These are phyloP conservation scores for Neonectria ditissima DNA, from an alignment of 2,329 filamentous ascomycete genomes.

Conservation along the genomic window DNA sequence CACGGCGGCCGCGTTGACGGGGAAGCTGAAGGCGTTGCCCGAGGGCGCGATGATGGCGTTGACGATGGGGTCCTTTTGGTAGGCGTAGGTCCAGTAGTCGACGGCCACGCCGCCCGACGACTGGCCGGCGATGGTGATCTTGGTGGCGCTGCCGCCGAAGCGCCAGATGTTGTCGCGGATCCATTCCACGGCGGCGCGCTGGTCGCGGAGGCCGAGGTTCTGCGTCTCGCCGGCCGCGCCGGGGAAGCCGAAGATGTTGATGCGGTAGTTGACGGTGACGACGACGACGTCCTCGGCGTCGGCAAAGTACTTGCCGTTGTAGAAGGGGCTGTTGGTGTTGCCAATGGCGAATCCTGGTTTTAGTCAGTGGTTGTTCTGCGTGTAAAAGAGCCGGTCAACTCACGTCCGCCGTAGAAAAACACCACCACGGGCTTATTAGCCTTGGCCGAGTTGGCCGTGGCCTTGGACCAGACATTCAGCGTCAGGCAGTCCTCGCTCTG, in stretches of 20 bases:
- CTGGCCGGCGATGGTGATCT: slow-evolving; percentile 51
- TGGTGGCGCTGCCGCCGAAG: slow-evolving; percentile 46
- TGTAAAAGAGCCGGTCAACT: background rate
- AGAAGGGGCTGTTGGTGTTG: slow-evolving; percentile 52
- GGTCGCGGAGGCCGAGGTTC: slow-evolving; percentile 47
- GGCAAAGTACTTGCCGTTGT: slow-evolving; percentile 58
- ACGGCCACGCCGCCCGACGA: slow-evolving; percentile 52
- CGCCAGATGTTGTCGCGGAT: slow-evolving; percentile 47
- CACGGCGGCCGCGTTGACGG: slow-evolving; percentile 50
- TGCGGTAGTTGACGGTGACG: slow-evolving; percentile 60
- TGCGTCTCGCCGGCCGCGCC: slow-evolving; percentile 41
- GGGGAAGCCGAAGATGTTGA: slow-evolving; percentile 58
- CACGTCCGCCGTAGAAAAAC: slow-evolving; percentile 41
- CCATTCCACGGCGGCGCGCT: slow-evolving; percentile 49
- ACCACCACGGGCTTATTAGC: slow-evolving; percentile 38
- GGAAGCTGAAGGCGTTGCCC: slow-evolving; percentile 60
- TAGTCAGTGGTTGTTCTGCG: background rate
- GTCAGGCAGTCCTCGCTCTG: slow-evolving; percentile 43
- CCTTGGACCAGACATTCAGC: slow-evolving; percentile 39
- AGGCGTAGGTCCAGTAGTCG: slow-evolving; percentile 63
- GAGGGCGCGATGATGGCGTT: slow-evolving; percentile 59
- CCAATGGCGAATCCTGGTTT: slow-evolving; percentile 52
- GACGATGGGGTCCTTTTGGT: slow-evolving; percentile 61
- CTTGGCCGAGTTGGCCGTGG: slow-evolving; percentile 25
- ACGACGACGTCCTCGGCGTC: slow-evolving; percentile 58